Conservation (phyloP, 1,284 basidiomycete genomes). For the Malassezia sp. region DNA sequence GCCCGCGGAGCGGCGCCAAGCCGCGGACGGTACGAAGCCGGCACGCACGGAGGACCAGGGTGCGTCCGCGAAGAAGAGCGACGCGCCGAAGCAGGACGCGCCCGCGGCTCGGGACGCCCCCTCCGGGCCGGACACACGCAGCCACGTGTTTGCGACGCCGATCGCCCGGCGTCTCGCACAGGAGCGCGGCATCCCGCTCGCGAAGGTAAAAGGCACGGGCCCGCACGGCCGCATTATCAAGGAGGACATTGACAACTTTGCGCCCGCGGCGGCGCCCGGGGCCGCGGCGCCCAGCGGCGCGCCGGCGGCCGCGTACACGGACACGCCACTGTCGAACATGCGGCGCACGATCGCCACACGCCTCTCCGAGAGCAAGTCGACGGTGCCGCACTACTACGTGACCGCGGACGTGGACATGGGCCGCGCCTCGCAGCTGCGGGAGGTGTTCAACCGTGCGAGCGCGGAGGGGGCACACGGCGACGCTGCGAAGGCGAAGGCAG, state of each 20-base stretch:
- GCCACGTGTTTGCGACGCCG: constrained; percentile 91
- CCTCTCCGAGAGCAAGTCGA: constrained; percentile 82
- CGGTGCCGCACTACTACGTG: constrained; percentile 93
- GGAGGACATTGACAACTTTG: constrained; percentile 81
- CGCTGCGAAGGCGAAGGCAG: constrained; percentile 60
- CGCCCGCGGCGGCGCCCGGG: constrained; percentile 26
- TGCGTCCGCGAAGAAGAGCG: constrained; percentile 25
- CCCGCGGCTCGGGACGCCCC: too few relatives aligned
- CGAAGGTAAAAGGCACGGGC: constrained; percentile 83
- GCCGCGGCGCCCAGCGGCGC: constrained; percentile 18
- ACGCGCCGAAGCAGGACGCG: constrained; percentile 42
- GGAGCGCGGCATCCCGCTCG: constrained; percentile 82
- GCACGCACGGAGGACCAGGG: constrained; percentile 24
- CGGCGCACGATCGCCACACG: constrained; percentile 82
- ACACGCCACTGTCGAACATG: constrained; percentile 88
- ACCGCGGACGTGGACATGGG: constrained; percentile 95
- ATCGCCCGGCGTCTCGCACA: constrained; percentile 92
- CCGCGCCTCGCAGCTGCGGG: constrained; percentile 81
- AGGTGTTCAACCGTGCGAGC: constrained; percentile 74
- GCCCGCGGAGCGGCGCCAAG: constrained; percentile 26
- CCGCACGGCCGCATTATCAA: constrained; percentile 87
- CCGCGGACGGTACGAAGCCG: constrained; percentile 12
- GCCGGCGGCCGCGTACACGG: constrained; percentile 56
- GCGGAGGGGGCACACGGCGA: constrained; percentile 36
- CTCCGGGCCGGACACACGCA: constrained; percentile 16